Base-by-base conservation (phyloP, 768 basidiomycete genomes). In the Cantharellus cinnabarinus region DNA sequence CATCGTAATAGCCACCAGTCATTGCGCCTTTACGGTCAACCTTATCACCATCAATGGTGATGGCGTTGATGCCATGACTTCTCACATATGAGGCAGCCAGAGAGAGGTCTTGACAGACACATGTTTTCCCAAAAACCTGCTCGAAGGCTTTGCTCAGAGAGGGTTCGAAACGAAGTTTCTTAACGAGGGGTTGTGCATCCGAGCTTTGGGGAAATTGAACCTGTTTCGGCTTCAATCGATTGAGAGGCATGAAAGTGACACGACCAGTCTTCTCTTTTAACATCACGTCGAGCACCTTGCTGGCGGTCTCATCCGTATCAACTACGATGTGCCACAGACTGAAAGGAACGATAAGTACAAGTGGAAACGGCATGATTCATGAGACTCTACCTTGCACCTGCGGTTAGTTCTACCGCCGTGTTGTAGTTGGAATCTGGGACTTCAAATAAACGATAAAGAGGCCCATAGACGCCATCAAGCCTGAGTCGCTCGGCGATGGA, bases 321-420 rank as follows among this genome's bases (percentile, higher is more conserved):
- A 98, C 94, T 0, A 98, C 94, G 44, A 98, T 84, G 65, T 99
- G 94, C 74, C 97, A 99, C 37, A 99, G 72, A 66, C 94, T 93
- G 68, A 2, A 38, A 4, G 52, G 14, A 37, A 54, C 10, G 42
- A 48, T n/a, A 52, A 48, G 44, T 48, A 48, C 10, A 29, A 48
- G 29, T 48, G 40, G 35, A 44, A 5, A 50, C 37, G 42, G 15
- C 2, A 63, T 38, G 20, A 53, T n/a, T 0, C 7, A 51, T 69
- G 42, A 59, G 29, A 10, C 44, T 29, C 29, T 48, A 91, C 93
- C 89, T 91, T 68, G 89, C 97, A 0, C 94, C 93, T 0, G 91
- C 95, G 0, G 94, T 98, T 41, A 91, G 77, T 68, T 99, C 95
- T 3, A 97, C 79, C 1, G 95, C 89, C 2, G 79, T 89, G 67